A percentile compares a stretch with the other conserved stretches of the same genome.
phyloP scores from a whole-genome alignment of 2,329 filamentous ascomycete genomes.

The Penicillium concentricum region DNA sequence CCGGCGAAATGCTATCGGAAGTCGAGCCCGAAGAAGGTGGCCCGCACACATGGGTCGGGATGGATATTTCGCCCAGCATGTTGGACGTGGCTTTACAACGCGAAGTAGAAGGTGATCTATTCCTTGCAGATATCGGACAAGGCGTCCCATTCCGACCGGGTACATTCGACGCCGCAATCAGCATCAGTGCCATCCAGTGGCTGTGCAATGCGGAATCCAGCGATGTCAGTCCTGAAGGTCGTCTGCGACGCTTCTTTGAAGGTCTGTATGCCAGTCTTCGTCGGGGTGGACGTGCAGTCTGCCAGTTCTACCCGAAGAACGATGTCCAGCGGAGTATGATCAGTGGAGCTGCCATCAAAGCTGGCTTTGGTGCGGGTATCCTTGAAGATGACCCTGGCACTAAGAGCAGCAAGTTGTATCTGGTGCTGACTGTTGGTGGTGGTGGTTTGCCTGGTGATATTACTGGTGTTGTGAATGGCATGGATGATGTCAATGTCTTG shows the following conservation, averaged over 20 bases:
- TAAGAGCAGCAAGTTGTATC: constrained; percentile 94
- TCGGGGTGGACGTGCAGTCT: constrained; percentile 84
- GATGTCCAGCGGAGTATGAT: constrained; percentile 91
- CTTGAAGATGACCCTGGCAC: constrained; percentile 94
- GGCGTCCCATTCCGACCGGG: constrained; percentile 91
- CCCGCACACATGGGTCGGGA: constrained; percentile 93
- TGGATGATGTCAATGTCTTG: constrained; percentile 82
- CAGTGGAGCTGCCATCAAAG: constrained; percentile 81
- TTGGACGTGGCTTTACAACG: constrained; percentile 89
- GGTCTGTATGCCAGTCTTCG: constrained; percentile 81
- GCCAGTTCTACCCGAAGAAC: constrained; percentile 98
- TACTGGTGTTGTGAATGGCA: constrained; percentile 80
- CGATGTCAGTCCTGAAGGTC: constrained; percentile 75
- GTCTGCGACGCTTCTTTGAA: constrained; percentile 85
- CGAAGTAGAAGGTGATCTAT: constrained; percentile 88
- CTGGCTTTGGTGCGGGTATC: constrained; percentile 91
- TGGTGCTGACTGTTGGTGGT: constrained; percentile 86
- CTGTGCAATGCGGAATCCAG: constrained; percentile 91
- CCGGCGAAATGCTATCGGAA: constrained; percentile 87
- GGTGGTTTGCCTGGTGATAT: constrained; percentile 70
- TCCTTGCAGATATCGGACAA: constrained; percentile 92
- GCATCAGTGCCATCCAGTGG: constrained; percentile 97
- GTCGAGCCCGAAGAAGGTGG: constrained; percentile 68
- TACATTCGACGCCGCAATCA: constrained; percentile 90
- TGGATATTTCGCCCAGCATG: constrained; percentile 96